Base-by-base conservation (phyloP, 352 stramenopile species). In the Peronospora belbahrii region DNA sequence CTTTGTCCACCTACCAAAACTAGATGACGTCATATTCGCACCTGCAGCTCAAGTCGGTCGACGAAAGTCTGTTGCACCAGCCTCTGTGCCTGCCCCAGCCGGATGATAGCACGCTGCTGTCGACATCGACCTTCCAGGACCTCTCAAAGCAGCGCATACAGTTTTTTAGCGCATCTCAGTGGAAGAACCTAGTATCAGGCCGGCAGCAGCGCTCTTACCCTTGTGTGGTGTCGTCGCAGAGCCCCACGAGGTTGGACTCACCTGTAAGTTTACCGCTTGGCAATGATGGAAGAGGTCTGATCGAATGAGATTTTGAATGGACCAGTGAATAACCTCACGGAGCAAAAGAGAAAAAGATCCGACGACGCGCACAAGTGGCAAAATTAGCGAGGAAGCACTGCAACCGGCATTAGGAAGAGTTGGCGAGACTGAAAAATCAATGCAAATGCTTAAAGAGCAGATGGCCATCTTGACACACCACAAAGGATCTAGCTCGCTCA, bases 341-440 rank as follows among this genome's bases (percentile, higher is more conserved):
- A 90, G 48, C n/a, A n/a, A 74, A 90, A 33, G 79, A 90, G 46
- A 90, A 90, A 48, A 90, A 90, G 58, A 62, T 88, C 23, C 74
- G 79, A 24, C 60, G 79, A 14, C 74, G 79, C 39, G 79, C 79
- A 1, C 79, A 90, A 59, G 79, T 90, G 47, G 79, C 79, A 42
- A 90, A 90, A 50, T 88, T 74, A 1, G 79, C 79, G 15, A 69
- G 79, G 35, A 90, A 90, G 57, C 79, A 90, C 49, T 75, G 79
- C 49, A 90, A 88, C 48, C 67, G 76, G 2, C 76, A 88, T 56
- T 85, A 88, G 44, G 79, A 90, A 44, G 79, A 90, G 49, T 61
- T 90, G 18, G 67, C 74, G 15, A 67, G 74, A 5, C 61, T 90
- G 4, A 62, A 75, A 4, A 70, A 88, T 45, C 75, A 90, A 43